phyloP scores from a whole-genome alignment of 163 green algal species.

The Scenedesmus sp. region DNA sequence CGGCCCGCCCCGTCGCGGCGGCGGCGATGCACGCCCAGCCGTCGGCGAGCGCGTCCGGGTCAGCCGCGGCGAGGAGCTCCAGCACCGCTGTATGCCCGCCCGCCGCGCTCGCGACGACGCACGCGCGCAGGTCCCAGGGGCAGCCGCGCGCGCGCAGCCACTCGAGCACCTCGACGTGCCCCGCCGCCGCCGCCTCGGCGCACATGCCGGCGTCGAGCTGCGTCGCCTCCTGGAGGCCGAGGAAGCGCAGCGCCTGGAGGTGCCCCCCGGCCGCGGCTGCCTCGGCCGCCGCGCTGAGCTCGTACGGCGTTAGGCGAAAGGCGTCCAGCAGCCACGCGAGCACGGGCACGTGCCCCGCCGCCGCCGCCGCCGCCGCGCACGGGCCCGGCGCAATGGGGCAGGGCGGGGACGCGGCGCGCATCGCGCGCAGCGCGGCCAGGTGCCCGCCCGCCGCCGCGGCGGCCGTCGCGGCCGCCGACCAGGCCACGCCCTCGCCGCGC shows the following conservation, averaged over 20 bases:
- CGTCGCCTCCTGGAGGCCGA: neutral
- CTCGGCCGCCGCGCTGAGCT: conserved; percentile 3
- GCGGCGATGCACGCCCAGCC: conserved; percentile 10
- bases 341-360: conserved; percentile 7
- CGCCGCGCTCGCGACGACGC: neutral
- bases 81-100: conserved; percentile 16
- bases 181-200: conserved; percentile 20
- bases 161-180: neutral
- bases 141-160: conserved; percentile 7
- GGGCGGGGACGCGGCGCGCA: conserved; percentile 5
- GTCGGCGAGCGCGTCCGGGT: neutral
- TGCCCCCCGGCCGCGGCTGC: conserved; percentile 18
- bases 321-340: conserved; percentile 14
- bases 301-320: neutral
- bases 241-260: conserved; percentile 1
- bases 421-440: neutral
- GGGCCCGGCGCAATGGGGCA: conserved; percentile 14
- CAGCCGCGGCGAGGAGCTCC: conserved; percentile 17
- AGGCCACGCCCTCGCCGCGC: neutral
- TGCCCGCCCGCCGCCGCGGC: conserved; percentile 18
- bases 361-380: conserved; percentile 10
- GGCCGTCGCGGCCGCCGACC: neutral
- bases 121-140: neutral
- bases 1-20: neutral
- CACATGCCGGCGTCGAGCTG: conserved; percentile 12